Evolutionary conservation across 192 early-diverging fungal genomes (phyloP).

Genomic region (Gamsiella multidivaricata): DNA sequence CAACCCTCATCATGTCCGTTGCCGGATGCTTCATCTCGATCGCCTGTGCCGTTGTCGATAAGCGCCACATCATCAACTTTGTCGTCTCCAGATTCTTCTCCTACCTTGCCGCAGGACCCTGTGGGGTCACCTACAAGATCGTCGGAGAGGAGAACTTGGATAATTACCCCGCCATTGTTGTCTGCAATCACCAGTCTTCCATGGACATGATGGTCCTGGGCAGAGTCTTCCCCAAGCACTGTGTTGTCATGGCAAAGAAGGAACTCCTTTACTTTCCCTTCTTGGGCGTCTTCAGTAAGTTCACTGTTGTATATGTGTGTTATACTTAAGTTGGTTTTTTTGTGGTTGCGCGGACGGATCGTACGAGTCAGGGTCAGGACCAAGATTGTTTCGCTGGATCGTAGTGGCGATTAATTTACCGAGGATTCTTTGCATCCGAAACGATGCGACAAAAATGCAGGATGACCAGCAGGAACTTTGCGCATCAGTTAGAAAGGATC

Average conservation of each 20-base stretch:
- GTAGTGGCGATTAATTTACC: too few relatives aligned
- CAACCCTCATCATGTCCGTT: conserved; percentile 56
- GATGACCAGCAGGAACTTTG: too few relatives aligned
- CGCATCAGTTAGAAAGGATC: too few relatives aligned
- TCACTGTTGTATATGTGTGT: too few relatives aligned
- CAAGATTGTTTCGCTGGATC: too few relatives aligned
- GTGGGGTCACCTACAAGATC: conserved; percentile 70
- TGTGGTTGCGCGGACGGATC: too few relatives aligned
- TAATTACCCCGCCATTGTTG: conserved; percentile 72
- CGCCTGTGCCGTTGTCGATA: conserved; percentile 65
- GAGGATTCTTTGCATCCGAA: too few relatives aligned
- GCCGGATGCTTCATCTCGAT: conserved; percentile 64
- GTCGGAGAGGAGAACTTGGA: conserved; percentile 70
- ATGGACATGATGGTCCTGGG: conserved; percentile 80
- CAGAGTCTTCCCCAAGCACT: conserved; percentile 71
- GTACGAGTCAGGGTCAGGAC: too few relatives aligned
- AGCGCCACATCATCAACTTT: conserved; percentile 70
- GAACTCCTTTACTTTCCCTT: conserved; percentile 75
- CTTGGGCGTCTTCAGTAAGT: conserved; percentile 82
- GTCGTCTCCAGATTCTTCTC: conserved; percentile 67
- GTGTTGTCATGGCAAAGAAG: conserved; percentile 79
- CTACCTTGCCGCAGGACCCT: conserved; percentile 59
- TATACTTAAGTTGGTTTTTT: too few relatives aligned
- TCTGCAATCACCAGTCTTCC: conserved; percentile 90
- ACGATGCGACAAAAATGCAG: too few relatives aligned